Percentiles rank a stretch among this genome's conserved stretches.
Evolutionary conservation across 192 early-diverging fungal species (phyloP).

Genomic region (Chytriomyces sp.): DNA sequence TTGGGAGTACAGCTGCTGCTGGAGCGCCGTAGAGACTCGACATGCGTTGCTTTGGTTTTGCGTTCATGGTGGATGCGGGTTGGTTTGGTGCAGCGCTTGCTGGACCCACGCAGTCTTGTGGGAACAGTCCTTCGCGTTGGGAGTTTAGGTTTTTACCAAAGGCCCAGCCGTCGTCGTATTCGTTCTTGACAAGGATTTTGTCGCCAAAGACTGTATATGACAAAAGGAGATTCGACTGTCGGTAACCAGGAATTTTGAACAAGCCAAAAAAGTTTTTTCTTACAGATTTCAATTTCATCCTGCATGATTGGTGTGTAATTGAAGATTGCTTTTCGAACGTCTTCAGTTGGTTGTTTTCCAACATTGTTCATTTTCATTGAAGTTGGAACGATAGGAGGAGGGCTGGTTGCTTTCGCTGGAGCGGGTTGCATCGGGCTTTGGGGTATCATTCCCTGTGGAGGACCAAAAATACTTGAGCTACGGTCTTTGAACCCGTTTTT

Average conservation of each 20-base stretch:
- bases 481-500: conserved; percentile 3
- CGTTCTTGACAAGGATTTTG: conserved; percentile 5
- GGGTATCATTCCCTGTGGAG: background rate
- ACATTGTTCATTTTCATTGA: too few species aligned
- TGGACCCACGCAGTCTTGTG: conserved; percentile 51
- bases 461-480: conserved; percentile 16
- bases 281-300: conserved; percentile 30
- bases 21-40: conserved; percentile 20
- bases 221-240: background rate
- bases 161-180: conserved; percentile 54
- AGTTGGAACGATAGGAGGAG: background rate
- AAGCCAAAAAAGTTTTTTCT: background rate
- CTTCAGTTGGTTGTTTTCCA: background rate
- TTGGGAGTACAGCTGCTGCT: background rate
- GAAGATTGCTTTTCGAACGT: background rate
- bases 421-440: background rate
- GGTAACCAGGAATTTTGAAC: background rate
- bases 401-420: background rate
- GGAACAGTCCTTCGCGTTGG: conserved; percentile 51
- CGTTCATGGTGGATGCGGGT: background rate
- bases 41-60: conserved; percentile 14
- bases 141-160: conserved; percentile 54
- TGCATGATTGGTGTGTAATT: background rate
- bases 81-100: background rate
- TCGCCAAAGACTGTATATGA: conserved; percentile 19